Conservation (phyloP, 805 yeast species). For the Jamesozyma jinghongensis region DNA sequence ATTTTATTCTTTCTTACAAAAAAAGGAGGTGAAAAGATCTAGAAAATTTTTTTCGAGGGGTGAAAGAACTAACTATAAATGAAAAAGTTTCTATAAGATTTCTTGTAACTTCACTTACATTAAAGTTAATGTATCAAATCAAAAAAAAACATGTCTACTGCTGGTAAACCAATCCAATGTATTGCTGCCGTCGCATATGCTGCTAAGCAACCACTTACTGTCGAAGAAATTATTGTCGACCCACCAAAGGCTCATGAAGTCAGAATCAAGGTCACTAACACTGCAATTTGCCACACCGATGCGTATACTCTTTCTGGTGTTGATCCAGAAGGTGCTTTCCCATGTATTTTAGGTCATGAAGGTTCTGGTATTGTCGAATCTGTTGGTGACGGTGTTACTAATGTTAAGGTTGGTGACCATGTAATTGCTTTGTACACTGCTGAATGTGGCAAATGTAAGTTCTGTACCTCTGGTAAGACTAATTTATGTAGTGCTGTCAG, state of each 20-base stretch:
- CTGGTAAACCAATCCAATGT: slow-evolving; percentile 57
- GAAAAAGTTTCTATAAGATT: too few species aligned
- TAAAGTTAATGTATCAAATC: too few species aligned
- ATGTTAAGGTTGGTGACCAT: slow-evolving; percentile 85
- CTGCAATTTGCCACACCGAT: slow-evolving; percentile 98
- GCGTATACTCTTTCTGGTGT: slow-evolving; percentile 91
- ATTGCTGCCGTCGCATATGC: slow-evolving; percentile 98
- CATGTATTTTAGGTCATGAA: slow-evolving; percentile 91
- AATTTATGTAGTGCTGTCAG: slow-evolving; percentile 93
- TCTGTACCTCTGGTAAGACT: slow-evolving; percentile 92
- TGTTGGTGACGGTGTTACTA: slow-evolving; percentile 88
- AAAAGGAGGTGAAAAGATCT: too few species aligned
- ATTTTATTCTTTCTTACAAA: too few species aligned
- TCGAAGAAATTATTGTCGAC: slow-evolving; percentile 82
- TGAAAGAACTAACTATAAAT: too few species aligned
- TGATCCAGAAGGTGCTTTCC: slow-evolving; percentile 96
- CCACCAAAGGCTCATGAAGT: slow-evolving; percentile 98
- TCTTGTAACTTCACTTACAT: too few species aligned
- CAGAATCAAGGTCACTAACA: slow-evolving; percentile 73
- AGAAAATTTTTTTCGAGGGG: too few species aligned
- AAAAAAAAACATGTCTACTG: slow-evolving; percentile 21
- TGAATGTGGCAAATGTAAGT: slow-evolving; percentile 90
- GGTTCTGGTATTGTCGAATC: slow-evolving; percentile 97
- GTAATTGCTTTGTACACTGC: slow-evolving; percentile 95
- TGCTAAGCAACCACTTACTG: slow-evolving; percentile 70